Conservation (phyloP, 495 filamentous ascomycete species). For the Penicillium cataractarum region DNA sequence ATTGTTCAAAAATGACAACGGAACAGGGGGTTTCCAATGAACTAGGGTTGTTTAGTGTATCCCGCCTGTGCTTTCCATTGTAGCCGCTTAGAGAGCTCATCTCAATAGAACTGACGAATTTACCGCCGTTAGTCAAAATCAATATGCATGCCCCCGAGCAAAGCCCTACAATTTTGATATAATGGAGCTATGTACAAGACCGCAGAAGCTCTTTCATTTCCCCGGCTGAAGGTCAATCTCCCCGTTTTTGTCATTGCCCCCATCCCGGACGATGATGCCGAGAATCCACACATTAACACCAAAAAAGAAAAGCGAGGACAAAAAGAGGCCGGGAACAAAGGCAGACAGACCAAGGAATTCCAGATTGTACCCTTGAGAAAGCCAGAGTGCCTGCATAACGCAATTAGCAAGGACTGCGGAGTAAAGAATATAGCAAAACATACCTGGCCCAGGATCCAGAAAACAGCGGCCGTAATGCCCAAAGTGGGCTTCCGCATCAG, state of each 20-base stretch:
- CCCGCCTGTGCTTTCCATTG: too few species aligned
- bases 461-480: slow-evolving; percentile 62
- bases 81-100: too few species aligned
- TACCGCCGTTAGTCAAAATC: not conserved
- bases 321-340: slow-evolving; percentile 83
- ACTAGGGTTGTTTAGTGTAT: too few species aligned
- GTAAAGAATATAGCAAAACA: not conserved
- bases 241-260: slow-evolving; percentile 35
- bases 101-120: too few species aligned
- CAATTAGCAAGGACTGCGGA: not conserved
- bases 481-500: slow-evolving; percentile 60
- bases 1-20: too few species aligned
- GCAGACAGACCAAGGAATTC: slow-evolving; percentile 88
- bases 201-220: not conserved
- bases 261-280: slow-evolving; percentile 74
- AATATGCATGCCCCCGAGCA: not conserved
- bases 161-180: not conserved
- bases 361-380: slow-evolving; percentile 84
- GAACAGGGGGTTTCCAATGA: too few species aligned
- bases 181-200: not conserved
- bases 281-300: slow-evolving; percentile 84
- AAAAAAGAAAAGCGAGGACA: slow-evolving; percentile 77
- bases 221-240: not conserved
- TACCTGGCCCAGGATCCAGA: slow-evolving; percentile 77
- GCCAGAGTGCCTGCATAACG: slow-evolving; percentile 67